Evolutionary conservation across 108 stramenopile species (phyloP), one percentile per base, ranked within the genome.

Genomic region (Heterococcus sp.): DNA sequence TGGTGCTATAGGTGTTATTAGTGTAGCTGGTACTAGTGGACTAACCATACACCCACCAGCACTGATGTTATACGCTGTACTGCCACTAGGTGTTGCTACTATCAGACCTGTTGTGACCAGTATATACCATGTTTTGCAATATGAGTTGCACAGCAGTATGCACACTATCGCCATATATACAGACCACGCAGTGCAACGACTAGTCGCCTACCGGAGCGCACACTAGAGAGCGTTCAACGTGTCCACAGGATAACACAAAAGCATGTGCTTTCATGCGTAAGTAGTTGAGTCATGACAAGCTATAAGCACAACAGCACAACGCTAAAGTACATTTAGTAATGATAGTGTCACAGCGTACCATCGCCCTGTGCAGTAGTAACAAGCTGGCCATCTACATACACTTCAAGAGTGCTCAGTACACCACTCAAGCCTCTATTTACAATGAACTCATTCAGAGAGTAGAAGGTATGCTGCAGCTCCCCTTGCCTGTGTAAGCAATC

Each of bases 11-110:
- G 97, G 96, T 2, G 95, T 96, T 5, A 98, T 90, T 34, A 95
- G 75, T 32, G 96, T 96, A 1, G 92, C 90, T 14, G 95, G 94
- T 4, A 95, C 94, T 0, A 95, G 92, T 0, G 97, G 97, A 75
- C 95, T 95, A 11, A 96, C 94, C 28, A 98, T 96, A 46, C 92
- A 93, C 0, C 95, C 95, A 1, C 97, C 97, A 11, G 95, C 97
- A 3, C 94, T 90, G 87, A 98, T 92, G 68, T 90, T 91, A 79
- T 98, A 98, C 0, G 97, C 97, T 2, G 97, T 98, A 4, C 92
- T 93, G 3, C 97, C 97, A 2, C 94, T 96, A 26, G 97, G 97
- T 2, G 77, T 58, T 26, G 77, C 77, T 31, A 78, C 77, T 68
- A 78, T 78, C 26, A 78, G 77, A 0, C 46, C 46, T 58, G 46